These are phyloP conservation scores for Candida tropicalis DNA, from an alignment of 1,139 yeast genomes.

Conservation along the genomic window DNA sequence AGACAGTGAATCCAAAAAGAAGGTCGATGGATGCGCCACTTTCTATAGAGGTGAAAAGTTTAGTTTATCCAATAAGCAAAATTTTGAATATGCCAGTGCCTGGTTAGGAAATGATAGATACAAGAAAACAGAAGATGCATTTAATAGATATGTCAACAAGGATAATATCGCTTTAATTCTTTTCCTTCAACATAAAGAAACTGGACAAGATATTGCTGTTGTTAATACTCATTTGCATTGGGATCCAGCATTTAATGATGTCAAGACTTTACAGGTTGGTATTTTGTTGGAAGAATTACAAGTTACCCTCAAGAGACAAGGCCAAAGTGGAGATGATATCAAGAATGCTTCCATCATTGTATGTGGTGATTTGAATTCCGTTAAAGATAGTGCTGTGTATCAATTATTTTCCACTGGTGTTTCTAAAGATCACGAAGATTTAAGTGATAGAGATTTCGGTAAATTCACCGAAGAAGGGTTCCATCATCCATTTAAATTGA, in stretches of 20 bases:
- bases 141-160: constrained; percentile 94
- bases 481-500: constrained; percentile 76
- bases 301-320: constrained; percentile 55
- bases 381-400: constrained; percentile 85
- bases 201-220: constrained; percentile 73
- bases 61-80: constrained; percentile 67
- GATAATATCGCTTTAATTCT: constrained; percentile 88
- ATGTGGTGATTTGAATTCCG: constrained; percentile 96
- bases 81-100: constrained; percentile 83
- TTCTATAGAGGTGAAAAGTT: constrained; percentile 76
- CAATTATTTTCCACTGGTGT: constrained; percentile 82
- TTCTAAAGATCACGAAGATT: constrained; percentile 73
- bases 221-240: constrained; percentile 96
- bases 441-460: constrained; percentile 89
- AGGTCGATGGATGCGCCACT: constrained; percentile 97
- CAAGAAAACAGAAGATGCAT: constrained; percentile 90
- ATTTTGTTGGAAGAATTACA: constrained; percentile 88
- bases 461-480: constrained; percentile 88
- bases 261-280: constrained; percentile 93
- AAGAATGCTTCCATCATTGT: constrained; percentile 75
- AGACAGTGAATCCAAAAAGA: constrained; percentile 70
- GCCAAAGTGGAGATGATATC: constrained; percentile 52
- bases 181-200: constrained; percentile 71
- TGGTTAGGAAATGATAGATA: constrained; percentile 89
- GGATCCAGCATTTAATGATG: constrained; percentile 98